phyloP scores from a whole-genome alignment of 345 rosid genomes.

The Populus davidiana region DNA sequence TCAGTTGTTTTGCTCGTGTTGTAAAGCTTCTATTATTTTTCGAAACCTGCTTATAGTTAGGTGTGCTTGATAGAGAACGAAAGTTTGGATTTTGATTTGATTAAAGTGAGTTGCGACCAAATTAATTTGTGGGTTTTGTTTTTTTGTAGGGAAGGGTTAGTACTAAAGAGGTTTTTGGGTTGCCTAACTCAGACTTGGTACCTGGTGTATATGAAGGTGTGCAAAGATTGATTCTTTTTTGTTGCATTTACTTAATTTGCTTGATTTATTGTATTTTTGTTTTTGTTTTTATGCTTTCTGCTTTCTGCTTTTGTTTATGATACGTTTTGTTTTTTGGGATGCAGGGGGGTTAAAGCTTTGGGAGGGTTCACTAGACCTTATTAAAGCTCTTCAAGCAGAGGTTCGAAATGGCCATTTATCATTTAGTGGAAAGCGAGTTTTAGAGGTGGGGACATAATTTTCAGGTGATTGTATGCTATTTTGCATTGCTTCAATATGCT shows the following conservation, averaged over 20 bases:
- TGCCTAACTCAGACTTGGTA: slow-evolving; percentile 84
- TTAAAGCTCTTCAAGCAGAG: slow-evolving; percentile 64
- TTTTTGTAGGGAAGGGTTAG: slow-evolving; percentile 72
- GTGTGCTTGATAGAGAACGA: not conserved
- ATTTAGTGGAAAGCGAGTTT: slow-evolving; percentile 58
- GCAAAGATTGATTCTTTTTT: not conserved
- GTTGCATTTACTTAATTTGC: not conserved
- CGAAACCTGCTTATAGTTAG: not conserved
- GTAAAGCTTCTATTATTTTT: not conserved
- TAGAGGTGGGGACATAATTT: slow-evolving; percentile 65
- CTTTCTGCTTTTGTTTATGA: not conserved
- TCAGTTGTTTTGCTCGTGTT: slow-evolving; percentile 4
- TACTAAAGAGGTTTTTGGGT: slow-evolving; percentile 75
- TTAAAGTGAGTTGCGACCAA: not conserved
- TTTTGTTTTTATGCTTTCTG: not conserved
- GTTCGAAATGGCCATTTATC: slow-evolving; percentile 47
- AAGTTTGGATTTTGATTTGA: not conserved
- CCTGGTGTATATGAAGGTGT: slow-evolving; percentile 95
- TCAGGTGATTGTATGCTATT: slow-evolving; percentile 17
- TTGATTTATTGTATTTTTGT: not conserved
- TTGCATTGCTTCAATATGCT: not conserved
- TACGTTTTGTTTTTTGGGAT: not conserved
- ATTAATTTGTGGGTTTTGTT: not conserved
- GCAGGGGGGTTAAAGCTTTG: slow-evolving; percentile 94
- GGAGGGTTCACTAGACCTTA: slow-evolving; percentile 96